phyloP scores from a whole-genome alignment of 1,284 basidiomycete genomes.

The Fomitiporia mediterranea region DNA sequence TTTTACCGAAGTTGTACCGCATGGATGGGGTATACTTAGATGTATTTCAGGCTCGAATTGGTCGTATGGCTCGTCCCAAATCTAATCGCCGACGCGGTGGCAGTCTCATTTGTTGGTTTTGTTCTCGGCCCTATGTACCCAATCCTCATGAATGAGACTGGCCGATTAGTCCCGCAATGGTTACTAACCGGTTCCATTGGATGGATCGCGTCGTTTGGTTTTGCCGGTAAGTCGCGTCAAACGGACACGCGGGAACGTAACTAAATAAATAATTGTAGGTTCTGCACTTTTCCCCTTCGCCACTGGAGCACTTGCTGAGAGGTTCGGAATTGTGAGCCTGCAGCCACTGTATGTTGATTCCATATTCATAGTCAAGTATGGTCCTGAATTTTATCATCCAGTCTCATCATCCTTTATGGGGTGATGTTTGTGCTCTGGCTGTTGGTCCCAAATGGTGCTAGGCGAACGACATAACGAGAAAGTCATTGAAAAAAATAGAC shows the following conservation, averaged over 20 bases:
- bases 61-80: slow-evolving; percentile 61
- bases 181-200: slow-evolving; percentile 51
- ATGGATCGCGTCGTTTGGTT: slow-evolving; percentile 38
- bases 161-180: slow-evolving; percentile 44
- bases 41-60: slow-evolving; percentile 44
- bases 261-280: slow-evolving; percentile 2
- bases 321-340: slow-evolving; percentile 16
- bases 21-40: neutral
- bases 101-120: slow-evolving; percentile 54
- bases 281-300: slow-evolving; percentile 27
- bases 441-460: slow-evolving; percentile 3
- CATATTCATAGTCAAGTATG: neutral
- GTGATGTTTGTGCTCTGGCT: slow-evolving; percentile 11
- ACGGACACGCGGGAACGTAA: slow-evolving; percentile 15
- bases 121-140: slow-evolving; percentile 50
- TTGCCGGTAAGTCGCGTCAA: slow-evolving; percentile 30
- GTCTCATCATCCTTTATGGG: slow-evolving; percentile 3
- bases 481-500: neutral
- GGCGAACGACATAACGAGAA: too few relatives aligned
- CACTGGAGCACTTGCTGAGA: slow-evolving; percentile 21
- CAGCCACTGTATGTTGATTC: slow-evolving; percentile 13
- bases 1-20: neutral
- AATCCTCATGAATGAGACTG: slow-evolving; percentile 46
- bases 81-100: slow-evolving; percentile 53
- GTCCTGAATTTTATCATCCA: neutral